Percentiles rank a stretch among this genome's conserved stretches.
phyloP scores from a whole-genome alignment of 805 yeast genomes.

The Starmerella sirachaensis region DNA sequence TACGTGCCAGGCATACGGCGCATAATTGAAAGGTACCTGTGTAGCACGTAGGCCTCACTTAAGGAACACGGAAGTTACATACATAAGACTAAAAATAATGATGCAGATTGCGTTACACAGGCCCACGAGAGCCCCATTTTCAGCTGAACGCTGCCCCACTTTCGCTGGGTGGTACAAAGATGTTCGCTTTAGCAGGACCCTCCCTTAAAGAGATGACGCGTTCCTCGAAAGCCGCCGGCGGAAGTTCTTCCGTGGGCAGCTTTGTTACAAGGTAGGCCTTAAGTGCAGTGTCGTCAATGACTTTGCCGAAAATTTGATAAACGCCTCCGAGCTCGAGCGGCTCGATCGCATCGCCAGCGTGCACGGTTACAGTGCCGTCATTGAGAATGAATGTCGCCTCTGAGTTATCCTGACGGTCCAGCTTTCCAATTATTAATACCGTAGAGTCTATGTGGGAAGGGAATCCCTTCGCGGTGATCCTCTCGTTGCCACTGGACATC shows the following conservation, averaged over 20 bases:
- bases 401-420: constrained; percentile 24
- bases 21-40: not conserved
- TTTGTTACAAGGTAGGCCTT: constrained; percentile 21
- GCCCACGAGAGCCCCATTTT: not conserved
- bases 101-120: too few relatives aligned
- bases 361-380: constrained; percentile 27
- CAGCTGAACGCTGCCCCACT: not conserved
- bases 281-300: constrained; percentile 25
- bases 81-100: too few relatives aligned
- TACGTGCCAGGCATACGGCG: too few relatives aligned
- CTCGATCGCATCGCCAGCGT: constrained; percentile 16
- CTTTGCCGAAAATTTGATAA: constrained; percentile 30
- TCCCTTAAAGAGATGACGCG: constrained; percentile 6
- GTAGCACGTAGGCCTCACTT: not conserved
- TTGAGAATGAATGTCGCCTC: constrained; percentile 22
- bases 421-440: constrained; percentile 29
- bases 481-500: constrained; percentile 5
- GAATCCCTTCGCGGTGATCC: constrained; percentile 3
- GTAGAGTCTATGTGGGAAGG: constrained; percentile 14
- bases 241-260: constrained; percentile 19
- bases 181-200: constrained; percentile 6
- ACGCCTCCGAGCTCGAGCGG: constrained; percentile 23
- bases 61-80: too few relatives aligned
- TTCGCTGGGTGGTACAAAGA: constrained; percentile 5
- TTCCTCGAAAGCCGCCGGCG: constrained; percentile 13